phyloP scores from a whole-genome alignment of 2,329 filamentous ascomycete genomes.

The Cladosporium sp. region DNA sequence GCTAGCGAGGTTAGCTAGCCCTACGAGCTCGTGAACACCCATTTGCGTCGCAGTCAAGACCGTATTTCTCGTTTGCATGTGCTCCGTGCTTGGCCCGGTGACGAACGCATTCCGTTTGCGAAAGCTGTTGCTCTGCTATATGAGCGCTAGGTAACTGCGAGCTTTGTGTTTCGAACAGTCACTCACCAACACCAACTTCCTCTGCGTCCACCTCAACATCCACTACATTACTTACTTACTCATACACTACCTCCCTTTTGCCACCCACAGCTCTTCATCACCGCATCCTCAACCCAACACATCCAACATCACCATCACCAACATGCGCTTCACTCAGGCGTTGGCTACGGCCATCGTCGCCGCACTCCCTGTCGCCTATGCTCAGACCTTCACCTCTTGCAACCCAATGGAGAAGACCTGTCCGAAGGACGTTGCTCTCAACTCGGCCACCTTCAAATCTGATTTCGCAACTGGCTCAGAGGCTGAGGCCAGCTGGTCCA shows the following conservation, averaged over 20 bases:
- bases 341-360: slow-evolving; percentile 38
- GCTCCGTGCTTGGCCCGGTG: slow-evolving; percentile 15
- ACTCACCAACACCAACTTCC: background rate
- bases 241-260: background rate
- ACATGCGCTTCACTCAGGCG: slow-evolving; percentile 36
- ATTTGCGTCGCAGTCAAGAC: slow-evolving; percentile 1
- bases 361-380: slow-evolving; percentile 54
- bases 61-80: slow-evolving; percentile 12
- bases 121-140: slow-evolving; percentile 9
- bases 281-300: background rate
- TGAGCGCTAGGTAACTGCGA: background rate
- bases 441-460: slow-evolving; percentile 53
- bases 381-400: slow-evolving; percentile 76
- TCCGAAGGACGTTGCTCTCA: slow-evolving; percentile 69
- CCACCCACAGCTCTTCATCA: background rate
- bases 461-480: slow-evolving; percentile 58
- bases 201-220: background rate
- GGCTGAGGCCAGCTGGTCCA: slow-evolving; percentile 59
- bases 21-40: slow-evolving; percentile 7
- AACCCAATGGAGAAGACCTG: slow-evolving; percentile 73
- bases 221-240: background rate
- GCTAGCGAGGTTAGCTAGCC: background rate
- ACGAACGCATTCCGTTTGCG: slow-evolving; percentile 17
- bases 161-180: background rate
- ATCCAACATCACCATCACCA: slow-evolving; percentile 18